These are phyloP conservation scores for Plasmodium knowlesi DNA, from an alignment of 169 alveolate species.

Conservation along the genomic window DNA sequence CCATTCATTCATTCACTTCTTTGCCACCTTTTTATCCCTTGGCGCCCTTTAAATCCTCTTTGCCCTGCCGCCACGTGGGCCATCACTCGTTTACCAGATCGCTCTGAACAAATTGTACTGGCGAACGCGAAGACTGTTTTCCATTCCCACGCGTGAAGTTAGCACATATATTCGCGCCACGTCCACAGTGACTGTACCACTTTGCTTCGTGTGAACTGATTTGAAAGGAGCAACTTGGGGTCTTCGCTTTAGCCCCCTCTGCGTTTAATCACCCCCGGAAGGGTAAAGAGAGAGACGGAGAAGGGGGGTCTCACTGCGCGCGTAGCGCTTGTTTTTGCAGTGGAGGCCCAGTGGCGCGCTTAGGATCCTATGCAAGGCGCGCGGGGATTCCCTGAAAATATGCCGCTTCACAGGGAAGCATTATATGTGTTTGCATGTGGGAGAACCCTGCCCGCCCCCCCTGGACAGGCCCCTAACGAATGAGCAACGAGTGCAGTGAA, in stretches of 20 bases:
- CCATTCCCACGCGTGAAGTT: background rate
- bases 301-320: background rate
- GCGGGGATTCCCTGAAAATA: background rate
- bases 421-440: background rate
- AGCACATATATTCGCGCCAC: background rate
- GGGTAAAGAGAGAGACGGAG: background rate
- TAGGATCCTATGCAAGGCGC: background rate
- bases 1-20: background rate
- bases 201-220: background rate
- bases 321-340: background rate
- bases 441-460: background rate
- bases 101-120: background rate
- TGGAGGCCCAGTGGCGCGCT: background rate
- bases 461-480: background rate
- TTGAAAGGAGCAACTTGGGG: background rate
- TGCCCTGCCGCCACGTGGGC: background rate
- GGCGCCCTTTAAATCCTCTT: background rate
- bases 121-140: background rate
- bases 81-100: background rate
- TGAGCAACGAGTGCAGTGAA: background rate
- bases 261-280: background rate
- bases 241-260: background rate
- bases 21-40: background rate
- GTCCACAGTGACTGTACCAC: background rate
- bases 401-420: background rate